Base-by-base conservation (phyloP, 495 filamentous ascomycete species). In the Podospora anserina region DNA sequence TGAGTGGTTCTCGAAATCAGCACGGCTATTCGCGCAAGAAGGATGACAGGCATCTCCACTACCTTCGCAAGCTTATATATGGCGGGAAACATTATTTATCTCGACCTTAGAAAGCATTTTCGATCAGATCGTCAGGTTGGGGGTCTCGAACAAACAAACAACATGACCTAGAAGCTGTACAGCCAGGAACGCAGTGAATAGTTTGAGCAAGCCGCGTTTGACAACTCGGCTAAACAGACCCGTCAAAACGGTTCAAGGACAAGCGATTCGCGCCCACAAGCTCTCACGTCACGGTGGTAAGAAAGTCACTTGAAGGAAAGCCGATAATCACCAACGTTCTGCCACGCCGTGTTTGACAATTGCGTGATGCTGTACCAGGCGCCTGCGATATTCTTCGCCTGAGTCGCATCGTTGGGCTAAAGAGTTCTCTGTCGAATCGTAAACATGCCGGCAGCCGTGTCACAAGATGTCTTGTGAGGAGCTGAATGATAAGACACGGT, bases 401-500 rank as follows among this genome's bases (percentile, higher is more conserved):
- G 39, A 18, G 13, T 49, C 39, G 39, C 39, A 49, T 49, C 5
- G 18, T 13, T 11, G 13, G 39, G 39, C 39, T 49, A 49, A 1
- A 49, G 13, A 13, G 39, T 49, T 49, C 39, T 11, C 15, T 49
- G 39, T 6, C 39, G 30, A 49, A 32, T 63, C 15, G 19, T 20
- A 49, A 44, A 44, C n/a, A 20, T 63, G 61, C n/a, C 32, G 13
- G 27, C n/a, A 26, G 32, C 34, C 61, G 30, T 63, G 32, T 23
- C 30, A 63, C 61, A 49, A 19, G 28, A 63, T 63, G 61, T 63
- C 34, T 32, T 49, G 28, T 7, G 32, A 20, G 15, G 30, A 63
- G 61, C 61, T 63, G 61, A 63, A 49, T 18, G 60, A 62, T 61
- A 54, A 60, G 53, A 70, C 64, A 66, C 5, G 64, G 39, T 56